Conservation (phyloP, 352 stramenopile genomes). For the Saprolegnia parasitica region DNA sequence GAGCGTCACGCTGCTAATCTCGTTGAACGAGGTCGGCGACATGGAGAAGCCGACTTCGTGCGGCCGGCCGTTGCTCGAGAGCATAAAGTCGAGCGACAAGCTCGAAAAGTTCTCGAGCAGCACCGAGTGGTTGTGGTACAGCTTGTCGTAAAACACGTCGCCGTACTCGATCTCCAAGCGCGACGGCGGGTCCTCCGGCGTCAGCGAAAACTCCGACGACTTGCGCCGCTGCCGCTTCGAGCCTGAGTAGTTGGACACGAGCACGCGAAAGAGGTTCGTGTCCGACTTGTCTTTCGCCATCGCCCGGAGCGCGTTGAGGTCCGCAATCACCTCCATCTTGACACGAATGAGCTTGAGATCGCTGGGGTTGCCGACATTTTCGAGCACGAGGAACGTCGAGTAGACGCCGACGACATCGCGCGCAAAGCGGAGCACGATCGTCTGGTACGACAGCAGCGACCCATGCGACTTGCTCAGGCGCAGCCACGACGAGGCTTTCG, state of each 20-base stretch:
- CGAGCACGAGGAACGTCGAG: conserved; percentile 79
- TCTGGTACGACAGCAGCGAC: conserved; percentile 78
- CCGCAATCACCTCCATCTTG: conserved; percentile 78
- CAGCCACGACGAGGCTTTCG: conserved; percentile 69
- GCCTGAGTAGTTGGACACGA: conserved; percentile 70
- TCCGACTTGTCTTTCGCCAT: conserved; percentile 55
- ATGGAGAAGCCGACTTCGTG: conserved; percentile 81
- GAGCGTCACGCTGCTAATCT: conserved; percentile 72
- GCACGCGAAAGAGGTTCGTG: conserved; percentile 81
- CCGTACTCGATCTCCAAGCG: conserved; percentile 73
- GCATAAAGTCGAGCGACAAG: conserved; percentile 80
- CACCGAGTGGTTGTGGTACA: conserved; percentile 87
- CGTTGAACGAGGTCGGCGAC: conserved; percentile 76
- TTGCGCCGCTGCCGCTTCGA: conserved; percentile 46
- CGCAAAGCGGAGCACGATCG: conserved; percentile 76
- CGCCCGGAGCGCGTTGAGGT: conserved; percentile 76
- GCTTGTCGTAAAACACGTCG: conserved; percentile 85
- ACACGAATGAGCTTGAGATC: conserved; percentile 86
- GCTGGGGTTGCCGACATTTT: conserved; percentile 74
- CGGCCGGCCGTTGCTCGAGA: conserved; percentile 72
- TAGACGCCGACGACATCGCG: conserved; percentile 77
- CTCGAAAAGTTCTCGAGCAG: conserved; percentile 83
- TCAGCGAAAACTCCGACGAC: conserved; percentile 5
- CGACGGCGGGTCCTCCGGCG: background rate
- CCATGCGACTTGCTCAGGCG: conserved; percentile 76